Evolutionary conservation across 1,284 basidiomycete species (phyloP).

Genomic region (Rhodotorula sp.): DNA sequence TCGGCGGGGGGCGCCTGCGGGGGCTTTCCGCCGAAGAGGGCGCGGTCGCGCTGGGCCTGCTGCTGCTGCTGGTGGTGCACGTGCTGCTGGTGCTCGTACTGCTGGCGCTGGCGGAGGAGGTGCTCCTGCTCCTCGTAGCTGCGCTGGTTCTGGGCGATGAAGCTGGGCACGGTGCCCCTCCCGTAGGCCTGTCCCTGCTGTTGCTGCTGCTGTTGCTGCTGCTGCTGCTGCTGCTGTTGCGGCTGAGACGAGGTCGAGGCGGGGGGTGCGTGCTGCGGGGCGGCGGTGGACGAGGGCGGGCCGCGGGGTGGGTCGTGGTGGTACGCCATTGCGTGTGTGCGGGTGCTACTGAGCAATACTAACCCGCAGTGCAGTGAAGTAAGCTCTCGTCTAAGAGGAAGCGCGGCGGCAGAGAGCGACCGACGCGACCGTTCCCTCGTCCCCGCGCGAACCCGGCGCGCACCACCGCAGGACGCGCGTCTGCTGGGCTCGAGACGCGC

Average conservation of each 20-base stretch:
- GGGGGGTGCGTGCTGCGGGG: background rate
- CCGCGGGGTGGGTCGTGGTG: background rate
- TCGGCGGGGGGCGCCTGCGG: constrained; percentile 49
- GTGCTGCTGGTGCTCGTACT: constrained; percentile 20
- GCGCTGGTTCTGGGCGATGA: constrained; percentile 32
- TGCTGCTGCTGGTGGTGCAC: constrained; percentile 2
- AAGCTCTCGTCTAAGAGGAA: too few species aligned
- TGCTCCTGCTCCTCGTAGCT: constrained; percentile 22
- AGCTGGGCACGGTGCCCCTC: constrained; percentile 28
- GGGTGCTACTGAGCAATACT: background rate
- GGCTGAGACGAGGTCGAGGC: background rate
- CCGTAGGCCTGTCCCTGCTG: constrained; percentile 30
- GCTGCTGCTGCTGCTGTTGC: constrained; percentile 1
- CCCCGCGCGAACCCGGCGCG: too few species aligned
- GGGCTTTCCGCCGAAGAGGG: constrained; percentile 7
- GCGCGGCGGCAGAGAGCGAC: too few species aligned
- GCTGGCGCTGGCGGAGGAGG: constrained; percentile 23
- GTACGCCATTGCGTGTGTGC: constrained; percentile 11
- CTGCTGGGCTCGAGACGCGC: background rate
- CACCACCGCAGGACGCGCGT: too few species aligned
- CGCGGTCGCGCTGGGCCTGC: constrained; percentile 22
- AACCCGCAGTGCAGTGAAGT: too few species aligned
- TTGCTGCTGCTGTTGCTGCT: background rate
- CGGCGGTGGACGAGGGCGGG: too few species aligned
- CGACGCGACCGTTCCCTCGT: too few species aligned